A percentile compares a stretch with the other conserved stretches of the same genome.
Conservation (phyloP, 1,284 basidiomycete genomes). For the Melampsora americana region DNA sequence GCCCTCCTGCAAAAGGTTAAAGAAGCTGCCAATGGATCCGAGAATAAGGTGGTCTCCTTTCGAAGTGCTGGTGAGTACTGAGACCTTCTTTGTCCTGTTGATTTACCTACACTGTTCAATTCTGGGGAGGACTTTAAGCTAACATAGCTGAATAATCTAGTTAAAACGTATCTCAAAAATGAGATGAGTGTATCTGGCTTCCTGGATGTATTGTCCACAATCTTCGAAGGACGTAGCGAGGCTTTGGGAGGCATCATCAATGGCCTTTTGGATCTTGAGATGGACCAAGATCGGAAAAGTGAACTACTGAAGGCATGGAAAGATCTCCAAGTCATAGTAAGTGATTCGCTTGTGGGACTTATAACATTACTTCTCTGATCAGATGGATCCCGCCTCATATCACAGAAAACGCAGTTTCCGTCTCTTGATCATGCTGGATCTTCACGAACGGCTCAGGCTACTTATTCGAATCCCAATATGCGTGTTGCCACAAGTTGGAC, state of each 20-base stretch:
- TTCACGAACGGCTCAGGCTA: neutral
- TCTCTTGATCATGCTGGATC: conserved; percentile 24
- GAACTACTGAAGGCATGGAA: conserved; percentile 75
- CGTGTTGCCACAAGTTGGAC: neutral
- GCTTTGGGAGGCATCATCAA: conserved; percentile 73
- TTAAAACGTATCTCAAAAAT: conserved; percentile 71
- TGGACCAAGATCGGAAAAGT: conserved; percentile 66
- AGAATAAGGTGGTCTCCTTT: conserved; percentile 70
- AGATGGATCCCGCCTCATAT: neutral
- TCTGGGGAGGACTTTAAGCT: too few species aligned
- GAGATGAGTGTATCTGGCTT: conserved; percentile 80
- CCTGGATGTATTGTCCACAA: conserved; percentile 78
- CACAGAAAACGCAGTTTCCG: conserved; percentile 37
- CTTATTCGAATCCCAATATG: neutral
- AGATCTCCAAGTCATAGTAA: conserved; percentile 74
- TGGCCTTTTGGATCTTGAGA: conserved; percentile 72
- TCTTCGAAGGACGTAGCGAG: conserved; percentile 74
- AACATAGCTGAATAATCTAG: conserved; percentile 46
- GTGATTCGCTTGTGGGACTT: conserved; percentile 41
- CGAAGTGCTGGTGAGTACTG: conserved; percentile 61
- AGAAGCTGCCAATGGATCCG: conserved; percentile 67
- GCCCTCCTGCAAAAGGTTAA: conserved; percentile 68
- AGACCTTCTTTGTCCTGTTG: conserved; percentile 5
- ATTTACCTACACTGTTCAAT: neutral
- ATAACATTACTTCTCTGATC: neutral